These are phyloP conservation scores for Vitellaria paradoxa DNA, from an alignment of 179 eudicot species.

Conservation along the genomic window DNA sequence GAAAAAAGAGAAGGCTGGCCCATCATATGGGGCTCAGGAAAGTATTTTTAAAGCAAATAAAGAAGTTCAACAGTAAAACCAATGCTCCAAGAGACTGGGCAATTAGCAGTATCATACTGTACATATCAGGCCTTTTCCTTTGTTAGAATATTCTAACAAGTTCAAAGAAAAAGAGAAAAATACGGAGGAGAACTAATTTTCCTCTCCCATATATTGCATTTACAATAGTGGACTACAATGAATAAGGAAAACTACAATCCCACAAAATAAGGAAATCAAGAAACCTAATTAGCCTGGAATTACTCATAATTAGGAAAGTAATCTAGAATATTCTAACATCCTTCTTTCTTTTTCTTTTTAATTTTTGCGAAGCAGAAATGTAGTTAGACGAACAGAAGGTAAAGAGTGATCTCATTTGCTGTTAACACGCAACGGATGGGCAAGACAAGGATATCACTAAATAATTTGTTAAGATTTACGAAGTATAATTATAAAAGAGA, in stretches of 20 bases:
- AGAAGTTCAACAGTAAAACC: neutral
- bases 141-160: no score
- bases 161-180: no score
- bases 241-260: no score
- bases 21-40: neutral
- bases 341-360: neutral
- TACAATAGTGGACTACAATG: neutral
- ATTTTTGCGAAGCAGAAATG: no score
- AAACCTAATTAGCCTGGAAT: no score
- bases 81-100: neutral
- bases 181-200: no score
- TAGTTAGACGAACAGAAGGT: neutral
- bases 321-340: neutral
- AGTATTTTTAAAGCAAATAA: slow-evolving; percentile 3
- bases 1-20: slow-evolving; percentile 9
- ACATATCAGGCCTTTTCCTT: neutral
- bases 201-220: no score
- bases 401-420: neutral
- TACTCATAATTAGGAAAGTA: no score
- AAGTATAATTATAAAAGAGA: no score
- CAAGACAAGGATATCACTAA: neutral
- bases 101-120: neutral
- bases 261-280: no score
- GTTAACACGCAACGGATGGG: neutral
- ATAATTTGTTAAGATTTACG: no score